Percentiles rank a stretch among this genome's conserved stretches.
These are phyloP conservation scores for Plasmopara viticola DNA, from an alignment of 352 stramenopile genomes.

Conservation along the genomic window DNA sequence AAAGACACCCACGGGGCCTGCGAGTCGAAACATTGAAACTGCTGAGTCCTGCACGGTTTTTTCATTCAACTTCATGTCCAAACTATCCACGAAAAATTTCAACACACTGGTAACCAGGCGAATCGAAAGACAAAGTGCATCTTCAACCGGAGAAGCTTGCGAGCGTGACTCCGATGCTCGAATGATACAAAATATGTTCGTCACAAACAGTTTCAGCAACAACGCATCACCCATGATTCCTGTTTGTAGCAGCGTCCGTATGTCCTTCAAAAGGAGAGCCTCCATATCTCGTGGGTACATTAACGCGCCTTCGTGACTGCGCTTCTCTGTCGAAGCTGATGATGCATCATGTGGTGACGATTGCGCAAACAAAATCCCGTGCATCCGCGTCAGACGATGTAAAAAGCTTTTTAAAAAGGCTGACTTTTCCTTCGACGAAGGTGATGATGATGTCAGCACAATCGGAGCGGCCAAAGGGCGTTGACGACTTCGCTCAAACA, in stretches of 20 bases:
- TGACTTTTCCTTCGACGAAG: slow-evolving; percentile 66
- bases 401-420: slow-evolving; percentile 85
- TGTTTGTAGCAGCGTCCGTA: slow-evolving; percentile 43
- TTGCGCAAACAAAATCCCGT: slow-evolving; percentile 77
- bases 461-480: slow-evolving; percentile 40
- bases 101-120: slow-evolving; percentile 41
- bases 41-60: slow-evolving; percentile 20
- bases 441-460: slow-evolving; percentile 32
- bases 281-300: slow-evolving; percentile 71
- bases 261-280: slow-evolving; percentile 50
- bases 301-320: slow-evolving; percentile 8
- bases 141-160: slow-evolving; percentile 13
- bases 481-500: slow-evolving; percentile 87
- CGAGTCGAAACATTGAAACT: slow-evolving; percentile 29
- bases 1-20: slow-evolving; percentile 57
- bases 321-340: slow-evolving; percentile 9
- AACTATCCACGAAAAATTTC: slow-evolving; percentile 39
- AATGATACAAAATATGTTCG: slow-evolving; percentile 68
- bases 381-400: slow-evolving; percentile 76
- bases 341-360: slow-evolving; percentile 26
- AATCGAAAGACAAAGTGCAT: slow-evolving; percentile 53
- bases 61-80: slow-evolving; percentile 16
- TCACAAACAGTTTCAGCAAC: slow-evolving; percentile 75
- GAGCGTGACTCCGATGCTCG: slow-evolving; percentile 26
- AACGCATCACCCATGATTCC: slow-evolving; percentile 66